Conservation (phyloP, 805 yeast species). For the Sungouiozyma intestinalis region DNA sequence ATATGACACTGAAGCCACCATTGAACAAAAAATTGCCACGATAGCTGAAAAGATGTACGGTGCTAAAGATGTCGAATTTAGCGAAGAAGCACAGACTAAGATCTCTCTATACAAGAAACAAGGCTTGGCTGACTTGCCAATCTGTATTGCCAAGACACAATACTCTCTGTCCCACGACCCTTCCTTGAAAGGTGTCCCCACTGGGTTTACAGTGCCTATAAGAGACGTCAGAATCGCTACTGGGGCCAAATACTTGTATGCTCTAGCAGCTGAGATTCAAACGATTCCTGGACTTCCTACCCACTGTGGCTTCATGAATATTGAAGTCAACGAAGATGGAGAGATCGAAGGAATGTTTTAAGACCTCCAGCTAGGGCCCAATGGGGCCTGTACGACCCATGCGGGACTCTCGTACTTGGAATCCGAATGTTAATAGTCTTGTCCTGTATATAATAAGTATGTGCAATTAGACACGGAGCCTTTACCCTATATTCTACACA, state of each 20-base stretch:
- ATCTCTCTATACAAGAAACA: slow-evolving; percentile 57
- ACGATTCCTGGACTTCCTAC: slow-evolving; percentile 84
- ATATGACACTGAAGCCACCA: slow-evolving; percentile 44
- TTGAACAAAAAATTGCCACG: slow-evolving; percentile 55
- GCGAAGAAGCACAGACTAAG: slow-evolving; percentile 59
- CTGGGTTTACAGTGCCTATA: slow-evolving; percentile 69
- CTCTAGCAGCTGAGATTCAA: slow-evolving; percentile 77
- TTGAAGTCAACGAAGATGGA: slow-evolving; percentile 70
- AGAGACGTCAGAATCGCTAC: slow-evolving; percentile 68
- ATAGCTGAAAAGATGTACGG: slow-evolving; percentile 74
- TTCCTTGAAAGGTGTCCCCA: slow-evolving; percentile 71
- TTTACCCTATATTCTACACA: too few species aligned
- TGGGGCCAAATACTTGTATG: slow-evolving; percentile 81
- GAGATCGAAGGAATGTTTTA: slow-evolving; percentile 74
- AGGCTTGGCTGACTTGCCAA: slow-evolving; percentile 70
- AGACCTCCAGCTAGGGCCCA: too few species aligned
- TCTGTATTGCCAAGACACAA: slow-evolving; percentile 80
- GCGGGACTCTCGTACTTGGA: too few species aligned
- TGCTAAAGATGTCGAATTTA: slow-evolving; percentile 59
- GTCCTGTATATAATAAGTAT: neutral
- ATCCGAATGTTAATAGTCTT: neutral
- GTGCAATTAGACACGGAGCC: neutral
- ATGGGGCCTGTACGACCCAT: too few species aligned
- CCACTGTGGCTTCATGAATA: slow-evolving; percentile 78
- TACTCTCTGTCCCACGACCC: slow-evolving; percentile 80